These are phyloP conservation scores for Phascolomyces articulosus DNA, from an alignment of 371 early-diverging fungal species.

Conservation along the genomic window DNA sequence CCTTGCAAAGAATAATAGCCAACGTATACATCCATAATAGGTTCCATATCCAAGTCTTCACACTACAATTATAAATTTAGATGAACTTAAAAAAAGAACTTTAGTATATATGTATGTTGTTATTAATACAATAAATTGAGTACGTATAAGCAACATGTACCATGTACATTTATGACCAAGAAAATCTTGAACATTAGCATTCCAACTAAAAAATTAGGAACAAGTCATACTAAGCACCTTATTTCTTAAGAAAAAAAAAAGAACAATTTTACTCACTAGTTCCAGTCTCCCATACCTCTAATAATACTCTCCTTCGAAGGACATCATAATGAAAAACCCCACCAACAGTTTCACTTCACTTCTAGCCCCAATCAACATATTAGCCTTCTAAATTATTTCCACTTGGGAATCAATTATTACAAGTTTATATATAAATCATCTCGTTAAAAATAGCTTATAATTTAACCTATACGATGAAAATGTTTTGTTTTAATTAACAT, in stretches of 20 bases:
- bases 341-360: constrained; percentile 30
- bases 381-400: constrained; percentile 31
- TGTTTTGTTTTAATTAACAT: too few species aligned
- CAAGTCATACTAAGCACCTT: constrained; percentile 29
- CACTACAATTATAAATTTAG: neutral
- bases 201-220: too few species aligned
- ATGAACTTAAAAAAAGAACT: neutral
- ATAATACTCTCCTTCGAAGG: too few species aligned
- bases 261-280: too few species aligned
- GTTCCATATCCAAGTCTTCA: constrained; percentile 12
- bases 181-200: constrained; percentile 28
- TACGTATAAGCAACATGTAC: neutral
- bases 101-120: neutral
- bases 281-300: too few species aligned
- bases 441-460: too few species aligned
- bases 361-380: constrained; percentile 19
- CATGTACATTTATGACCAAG: constrained; percentile 28
- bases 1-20: constrained; percentile 24
- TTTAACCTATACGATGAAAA: too few species aligned
- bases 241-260: too few species aligned
- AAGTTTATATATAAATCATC: too few species aligned
- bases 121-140: neutral
- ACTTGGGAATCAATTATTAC: constrained; percentile 29
- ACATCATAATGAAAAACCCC: too few species aligned
- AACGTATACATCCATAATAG: constrained; percentile 17